These are phyloP conservation scores for Stagonosporopsis tanaceti DNA, from an alignment of 2,329 filamentous ascomycete genomes.

Conservation along the genomic window DNA sequence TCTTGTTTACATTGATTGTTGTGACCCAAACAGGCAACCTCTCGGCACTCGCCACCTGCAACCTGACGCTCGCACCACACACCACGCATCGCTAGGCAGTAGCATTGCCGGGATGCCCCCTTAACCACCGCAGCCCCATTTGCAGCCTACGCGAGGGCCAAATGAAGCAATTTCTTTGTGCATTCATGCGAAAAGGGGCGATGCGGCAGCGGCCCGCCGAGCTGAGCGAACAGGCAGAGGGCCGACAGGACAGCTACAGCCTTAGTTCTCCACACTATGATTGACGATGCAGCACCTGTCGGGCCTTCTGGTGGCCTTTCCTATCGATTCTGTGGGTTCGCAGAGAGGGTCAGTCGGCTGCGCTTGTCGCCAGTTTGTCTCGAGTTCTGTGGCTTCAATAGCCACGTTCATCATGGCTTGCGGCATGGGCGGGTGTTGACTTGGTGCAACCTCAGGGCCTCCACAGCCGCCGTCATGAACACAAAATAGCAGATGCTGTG, in stretches of 20 bases:
- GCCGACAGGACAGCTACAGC: slow-evolving; percentile 24
- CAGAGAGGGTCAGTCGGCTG: slow-evolving; percentile 1
- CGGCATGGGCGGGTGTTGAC: background rate
- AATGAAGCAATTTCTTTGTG: slow-evolving; percentile 21
- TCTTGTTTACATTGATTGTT: slow-evolving; percentile 2
- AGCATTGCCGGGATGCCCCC: slow-evolving; percentile 12
- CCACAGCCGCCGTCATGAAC: slow-evolving; percentile 16
- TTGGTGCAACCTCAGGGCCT: slow-evolving; percentile 11
- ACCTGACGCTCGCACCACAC: slow-evolving; percentile 12
- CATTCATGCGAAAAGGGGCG: slow-evolving; percentile 35
- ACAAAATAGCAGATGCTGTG: slow-evolving; percentile 13
- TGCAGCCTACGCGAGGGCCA: slow-evolving; percentile 15
- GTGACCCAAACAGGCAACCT: slow-evolving; percentile 3
- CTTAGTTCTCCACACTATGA: slow-evolving; percentile 46
- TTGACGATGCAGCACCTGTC: slow-evolving; percentile 30
- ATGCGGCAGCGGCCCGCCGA: slow-evolving; percentile 28
- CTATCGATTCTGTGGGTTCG: slow-evolving; percentile 26
- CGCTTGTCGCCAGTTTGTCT: slow-evolving; percentile 4
- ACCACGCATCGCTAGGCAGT: slow-evolving; percentile 11
- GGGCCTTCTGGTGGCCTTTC: slow-evolving; percentile 22
- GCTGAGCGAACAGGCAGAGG: slow-evolving; percentile 26
- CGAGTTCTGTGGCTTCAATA: slow-evolving; percentile 2
- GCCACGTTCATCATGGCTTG: slow-evolving; percentile 7
- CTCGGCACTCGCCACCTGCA: slow-evolving; percentile 2
- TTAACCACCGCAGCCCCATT: slow-evolving; percentile 11